Base-by-base conservation (phyloP, 2,329 filamentous ascomycete genomes). In the Colletotrichum sp. region DNA sequence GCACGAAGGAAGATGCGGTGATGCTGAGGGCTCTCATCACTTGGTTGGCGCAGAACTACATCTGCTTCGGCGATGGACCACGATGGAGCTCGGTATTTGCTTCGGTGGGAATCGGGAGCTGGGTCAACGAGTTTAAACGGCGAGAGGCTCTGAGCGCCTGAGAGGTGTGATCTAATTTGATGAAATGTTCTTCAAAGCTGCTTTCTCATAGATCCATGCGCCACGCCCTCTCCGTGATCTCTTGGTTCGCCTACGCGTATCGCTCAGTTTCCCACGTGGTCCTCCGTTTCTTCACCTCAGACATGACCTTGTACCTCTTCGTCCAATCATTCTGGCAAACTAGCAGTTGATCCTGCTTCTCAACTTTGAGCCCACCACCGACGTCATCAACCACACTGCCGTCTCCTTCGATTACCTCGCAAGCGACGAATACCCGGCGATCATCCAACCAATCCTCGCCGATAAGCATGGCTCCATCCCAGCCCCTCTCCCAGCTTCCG, bases 21-120 rank as follows among this genome's bases (percentile, higher is more conserved):
- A 24, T 74, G 43, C 6, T 77, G 48, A 10, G 60, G 24, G 16
- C 43, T 9, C 55, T 77, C 1, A 21, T 74, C 6, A 32, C 34
- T 8, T 67, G 63, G 67, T 16, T 74, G 15, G 67, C 65, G 7
- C 64, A 70, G 21, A 74, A 69, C 28, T 77, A 65, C 32, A 57
- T 71, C 6, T 77, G 76, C 60, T 67, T 77, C 24, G 76, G 76
- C 3, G 67, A 77, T 2, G 76, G 76, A 6, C 76, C 76, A 2
- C 21, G 74, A 13, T 77, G 76, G 76, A 72, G 57, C 26, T 65
- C 61, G 2, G 24, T 77, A 1, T 71, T 28, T 30, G 36, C 73
- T 9, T 74, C 67, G 3, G 21, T 77, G 12, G 74, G 48, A 6
- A 43, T 77, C 13, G 76, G 74, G 5, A 67, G 70, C 7, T 77